Conservation (phyloP, 1,284 basidiomycete genomes). For the Pyrrhoderma noxium region DNA sequence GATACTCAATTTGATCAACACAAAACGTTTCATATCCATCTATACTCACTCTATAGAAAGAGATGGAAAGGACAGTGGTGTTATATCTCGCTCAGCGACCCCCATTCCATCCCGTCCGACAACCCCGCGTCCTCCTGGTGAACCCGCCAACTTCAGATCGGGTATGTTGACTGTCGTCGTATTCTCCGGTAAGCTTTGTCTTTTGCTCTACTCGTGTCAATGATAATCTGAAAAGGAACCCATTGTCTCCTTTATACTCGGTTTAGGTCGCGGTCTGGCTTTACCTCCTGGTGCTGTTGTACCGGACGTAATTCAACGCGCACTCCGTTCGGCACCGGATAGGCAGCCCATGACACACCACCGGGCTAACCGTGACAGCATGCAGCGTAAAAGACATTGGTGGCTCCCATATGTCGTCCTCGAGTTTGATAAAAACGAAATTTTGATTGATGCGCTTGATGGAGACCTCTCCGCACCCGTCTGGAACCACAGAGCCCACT, state of each 20-base stretch:
- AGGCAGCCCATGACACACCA: constrained; percentile 25
- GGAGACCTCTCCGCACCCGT: constrained; percentile 80
- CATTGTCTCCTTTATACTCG: neutral
- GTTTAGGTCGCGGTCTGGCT: constrained; percentile 61
- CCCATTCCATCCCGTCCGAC: constrained; percentile 65
- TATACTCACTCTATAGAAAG: constrained; percentile 49
- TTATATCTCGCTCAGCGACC: constrained; percentile 60
- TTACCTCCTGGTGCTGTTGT: constrained; percentile 69
- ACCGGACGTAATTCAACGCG: constrained; percentile 82
- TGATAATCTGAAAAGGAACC: neutral
- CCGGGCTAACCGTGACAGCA: constrained; percentile 72
- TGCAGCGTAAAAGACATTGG: constrained; percentile 89
- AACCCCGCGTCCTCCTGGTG: constrained; percentile 56
- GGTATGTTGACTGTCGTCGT: constrained; percentile 84
- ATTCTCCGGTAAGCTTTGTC: constrained; percentile 58
- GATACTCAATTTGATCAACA: neutral
- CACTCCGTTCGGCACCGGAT: constrained; percentile 50
- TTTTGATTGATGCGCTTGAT: constrained; percentile 91
- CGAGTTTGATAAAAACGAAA: constrained; percentile 99
- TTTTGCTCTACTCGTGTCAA: neutral
- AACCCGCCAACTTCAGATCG: constrained; percentile 51
- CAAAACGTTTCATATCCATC: neutral
- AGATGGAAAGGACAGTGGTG: constrained; percentile 54
- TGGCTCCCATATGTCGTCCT: constrained; percentile 97
- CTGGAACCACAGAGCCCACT: constrained; percentile 97